These are phyloP conservation scores for Ajuga reptans DNA, from an alignment of 305 asterid genomes.

Conservation along the genomic window DNA sequence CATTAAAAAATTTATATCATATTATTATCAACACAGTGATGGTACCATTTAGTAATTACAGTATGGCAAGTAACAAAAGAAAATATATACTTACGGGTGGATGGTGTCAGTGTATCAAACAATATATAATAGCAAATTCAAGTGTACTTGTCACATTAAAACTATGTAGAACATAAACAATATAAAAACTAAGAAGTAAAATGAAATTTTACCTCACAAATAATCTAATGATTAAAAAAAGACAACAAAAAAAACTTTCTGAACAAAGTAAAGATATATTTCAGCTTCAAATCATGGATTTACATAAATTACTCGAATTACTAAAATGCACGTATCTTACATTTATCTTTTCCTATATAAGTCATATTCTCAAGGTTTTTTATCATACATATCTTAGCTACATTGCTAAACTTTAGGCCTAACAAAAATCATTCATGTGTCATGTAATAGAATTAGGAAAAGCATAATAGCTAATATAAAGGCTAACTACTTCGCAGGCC, in stretches of 20 bases:
- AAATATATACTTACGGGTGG: background rate
- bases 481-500: background rate
- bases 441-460: background rate
- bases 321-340: background rate
- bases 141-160: background rate
- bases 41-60: background rate
- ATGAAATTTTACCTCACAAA: background rate
- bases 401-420: background rate
- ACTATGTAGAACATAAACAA: background rate
- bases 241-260: background rate
- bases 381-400: background rate
- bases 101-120: background rate
- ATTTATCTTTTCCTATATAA: background rate
- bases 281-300: background rate
- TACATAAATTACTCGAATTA: too few relatives aligned
- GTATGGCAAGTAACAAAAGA: background rate
- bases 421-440: background rate
- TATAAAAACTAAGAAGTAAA: background rate
- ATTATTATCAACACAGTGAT: background rate
- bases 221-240: background rate
- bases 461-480: background rate
- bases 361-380: background rate
- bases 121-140: background rate
- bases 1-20: background rate
- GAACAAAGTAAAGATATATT: background rate